Evolutionary conservation across 345 rosid genomes (phyloP), one percentile per base, ranked within the genome.

Genomic region (Dovyalis caffra): DNA sequence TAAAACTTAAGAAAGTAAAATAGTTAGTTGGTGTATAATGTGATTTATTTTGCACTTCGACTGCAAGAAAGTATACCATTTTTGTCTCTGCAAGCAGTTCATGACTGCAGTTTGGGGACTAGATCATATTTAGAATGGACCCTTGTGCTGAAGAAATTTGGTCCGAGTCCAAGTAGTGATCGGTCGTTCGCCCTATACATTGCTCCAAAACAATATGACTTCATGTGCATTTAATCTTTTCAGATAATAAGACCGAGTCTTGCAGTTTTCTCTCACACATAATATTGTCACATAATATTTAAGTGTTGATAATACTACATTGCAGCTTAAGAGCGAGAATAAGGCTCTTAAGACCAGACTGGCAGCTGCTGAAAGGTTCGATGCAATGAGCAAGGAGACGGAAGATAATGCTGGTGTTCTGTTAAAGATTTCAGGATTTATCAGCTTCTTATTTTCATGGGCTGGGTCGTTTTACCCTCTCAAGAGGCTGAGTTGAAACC

Each of bases 261-360:
- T 43, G 49, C 49, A 43, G 6, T 14, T 14, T 18, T 43, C 49
- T 3, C 49, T 3, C 47, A 43, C 18, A 43, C 49, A 43, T 43
- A 0, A 43, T 3, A 43, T 43, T 43, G 49, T 43, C 6, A 20
- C 5, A 49, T 1, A 49, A 6, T 6, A 0, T 20, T 6, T 18
- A 6, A 21, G 58, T 8, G n/a, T 11, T 21, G 58, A n/a, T 53
- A 9, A 26, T 43, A 8, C 10, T 35, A 53, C 14, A 69, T 73
- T 76, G 80, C 83, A 90, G 91, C 86, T 89, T 71, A 76, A 69
- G 78, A 34, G 58, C 40, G 87, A 86, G 84, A 90, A 84, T 78
- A 83, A 76, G 58, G 76, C 68, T 76, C 83, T 87, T 8, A 78
- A 79, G 81, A 79, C 72, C 31, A 83, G 84, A 79, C n/a, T 86